Conservation (phyloP, 352 stramenopile species). For the Phytophthora fragariaefolia region DNA sequence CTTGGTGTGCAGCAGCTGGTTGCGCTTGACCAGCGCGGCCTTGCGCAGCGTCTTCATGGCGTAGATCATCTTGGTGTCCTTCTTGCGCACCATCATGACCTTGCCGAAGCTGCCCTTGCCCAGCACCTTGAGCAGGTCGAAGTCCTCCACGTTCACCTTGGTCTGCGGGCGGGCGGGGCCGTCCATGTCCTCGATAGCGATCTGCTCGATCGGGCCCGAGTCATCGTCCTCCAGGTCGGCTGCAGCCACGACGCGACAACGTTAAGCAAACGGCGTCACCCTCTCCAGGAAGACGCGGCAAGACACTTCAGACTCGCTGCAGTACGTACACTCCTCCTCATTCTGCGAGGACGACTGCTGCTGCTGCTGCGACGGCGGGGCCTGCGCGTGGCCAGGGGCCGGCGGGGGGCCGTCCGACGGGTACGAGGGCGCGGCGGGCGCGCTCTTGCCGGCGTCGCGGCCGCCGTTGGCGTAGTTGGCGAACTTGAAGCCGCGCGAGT, state of each 20-base stretch:
- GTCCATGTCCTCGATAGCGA: slow-evolving; percentile 86
- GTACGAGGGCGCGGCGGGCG: slow-evolving; percentile 72
- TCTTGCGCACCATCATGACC: slow-evolving; percentile 96
- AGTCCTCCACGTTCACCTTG: slow-evolving; percentile 93
- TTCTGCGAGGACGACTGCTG: slow-evolving; percentile 36
- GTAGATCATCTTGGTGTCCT: slow-evolving; percentile 94
- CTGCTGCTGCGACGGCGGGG: slow-evolving; percentile 29
- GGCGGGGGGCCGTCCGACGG: slow-evolving; percentile 42
- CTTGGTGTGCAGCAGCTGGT: slow-evolving; percentile 94
- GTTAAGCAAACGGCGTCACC: slow-evolving; percentile 17
- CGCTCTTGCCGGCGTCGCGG: slow-evolving; percentile 76
- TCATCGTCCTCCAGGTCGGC: slow-evolving; percentile 85
- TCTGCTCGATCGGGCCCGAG: slow-evolving; percentile 79
- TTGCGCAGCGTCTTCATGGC: slow-evolving; percentile 97
- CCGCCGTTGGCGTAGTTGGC: slow-evolving; percentile 48
- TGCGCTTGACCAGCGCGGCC: slow-evolving; percentile 92
- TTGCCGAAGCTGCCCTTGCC: slow-evolving; percentile 97
- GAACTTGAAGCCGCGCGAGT: slow-evolving; percentile 85
- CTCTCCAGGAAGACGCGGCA: neutral
- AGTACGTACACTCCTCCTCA: slow-evolving; percentile 74
- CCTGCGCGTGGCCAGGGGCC: slow-evolving; percentile 34
- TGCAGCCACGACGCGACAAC: slow-evolving; percentile 31
- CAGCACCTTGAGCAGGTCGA: slow-evolving; percentile 94
- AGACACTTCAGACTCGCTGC: neutral
- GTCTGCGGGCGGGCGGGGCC: slow-evolving; percentile 57